A percentile compares a stretch with the other conserved stretches of the same genome.
These are phyloP conservation scores for Aschersonia sp. DNA, from an alignment of 2,329 filamentous ascomycete species.

Conservation along the genomic window DNA sequence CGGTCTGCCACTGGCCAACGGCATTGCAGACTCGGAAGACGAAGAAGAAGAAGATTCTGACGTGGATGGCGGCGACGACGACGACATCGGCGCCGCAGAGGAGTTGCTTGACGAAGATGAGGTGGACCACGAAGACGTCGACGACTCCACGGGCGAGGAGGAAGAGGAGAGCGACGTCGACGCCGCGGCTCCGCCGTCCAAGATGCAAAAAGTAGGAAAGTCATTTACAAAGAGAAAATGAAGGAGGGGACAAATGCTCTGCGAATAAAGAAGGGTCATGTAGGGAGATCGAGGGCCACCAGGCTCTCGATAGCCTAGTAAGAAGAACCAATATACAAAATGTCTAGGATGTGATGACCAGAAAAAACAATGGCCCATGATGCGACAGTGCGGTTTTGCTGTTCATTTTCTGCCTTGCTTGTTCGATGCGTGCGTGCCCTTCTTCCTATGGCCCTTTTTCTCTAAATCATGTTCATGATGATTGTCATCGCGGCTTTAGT, in stretches of 20 bases:
- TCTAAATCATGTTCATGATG: too few species aligned
- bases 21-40: conserved; percentile 45
- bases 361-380: too few species aligned
- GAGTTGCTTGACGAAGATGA: conserved; percentile 43
- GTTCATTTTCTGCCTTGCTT: too few species aligned
- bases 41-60: conserved; percentile 33
- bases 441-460: too few species aligned
- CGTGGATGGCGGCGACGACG: conserved; percentile 26
- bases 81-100: conserved; percentile 24
- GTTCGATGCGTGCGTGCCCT: too few species aligned
- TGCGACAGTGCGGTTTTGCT: too few species aligned
- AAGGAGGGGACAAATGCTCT: neutral
- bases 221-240: conserved; percentile 22
- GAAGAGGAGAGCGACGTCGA: conserved; percentile 39
- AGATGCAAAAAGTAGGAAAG: conserved; percentile 25
- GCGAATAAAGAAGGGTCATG: neutral
- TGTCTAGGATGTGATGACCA: too few species aligned
- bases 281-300: too few species aligned
- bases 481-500: too few species aligned
- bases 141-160: conserved; percentile 29
- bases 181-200: conserved; percentile 30
- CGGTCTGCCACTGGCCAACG: conserved; percentile 40
- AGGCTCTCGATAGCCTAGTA: too few species aligned
- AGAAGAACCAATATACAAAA: too few species aligned
- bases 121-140: conserved; percentile 42